Evolutionary conservation across 768 basidiomycete species (phyloP), one percentile per base, ranked within the genome.

Genomic region (Inosperma sp.): DNA sequence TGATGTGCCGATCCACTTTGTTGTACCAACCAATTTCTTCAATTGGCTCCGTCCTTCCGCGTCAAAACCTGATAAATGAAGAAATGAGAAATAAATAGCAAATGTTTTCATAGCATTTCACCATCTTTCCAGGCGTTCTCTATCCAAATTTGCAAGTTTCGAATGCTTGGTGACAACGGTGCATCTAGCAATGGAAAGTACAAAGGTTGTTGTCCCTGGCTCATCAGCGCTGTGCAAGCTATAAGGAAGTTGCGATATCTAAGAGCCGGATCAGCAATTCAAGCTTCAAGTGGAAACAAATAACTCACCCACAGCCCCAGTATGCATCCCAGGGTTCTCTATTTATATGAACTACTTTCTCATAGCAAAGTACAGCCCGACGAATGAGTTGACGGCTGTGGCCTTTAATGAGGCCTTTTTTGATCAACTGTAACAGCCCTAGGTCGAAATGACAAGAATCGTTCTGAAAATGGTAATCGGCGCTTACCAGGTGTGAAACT

Each of bases 231-330:
- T 3, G 83, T 72, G 61, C 88, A 91, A 7, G 78, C 72, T 83
- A 93, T 92, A 56, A 88, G 57, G 58, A 85, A 92, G 62, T 90
- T 92, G 17, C 88, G 83, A 61, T 93, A 91, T 21, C 89, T 92
- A 52, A 7, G 43, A 7, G 37, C 17, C 26, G 40, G 27, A 57
- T 48, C 37, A 27, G 45, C 27, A 19, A 16, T 44, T 14, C 23
- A n/a, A 37, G 42, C 29, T n/a, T 35, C 30, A 40, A 58, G 25
- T 31, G 25, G 13, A 13, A 23, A 25, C 16, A 31, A 41, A 39
- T 47, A 43, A 67, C 76, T 51, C 60, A 78, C 85, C 84, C 86
- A 57, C 86, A 87, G 12, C 88, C 88, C 88, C 88, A 93, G 1
- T 49, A 45, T 8, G 56, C 55, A 60, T 93, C 89, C 75, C 83